Evolutionary conservation across 495 filamentous ascomycete species (phyloP).

Genomic region (Neurospora hispaniola): DNA sequence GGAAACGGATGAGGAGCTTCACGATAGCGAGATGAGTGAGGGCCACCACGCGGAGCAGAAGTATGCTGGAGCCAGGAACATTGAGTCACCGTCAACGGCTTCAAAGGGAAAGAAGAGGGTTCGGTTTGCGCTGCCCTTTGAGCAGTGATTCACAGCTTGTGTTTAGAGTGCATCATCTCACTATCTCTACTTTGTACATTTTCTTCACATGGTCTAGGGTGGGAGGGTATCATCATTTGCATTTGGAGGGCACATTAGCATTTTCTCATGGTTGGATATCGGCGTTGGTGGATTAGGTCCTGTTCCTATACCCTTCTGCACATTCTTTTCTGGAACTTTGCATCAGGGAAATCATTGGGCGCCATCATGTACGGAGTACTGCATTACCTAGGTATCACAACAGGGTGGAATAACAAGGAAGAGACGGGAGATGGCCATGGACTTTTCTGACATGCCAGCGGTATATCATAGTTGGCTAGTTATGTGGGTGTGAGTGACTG

Average conservation of each 20-base stretch:
- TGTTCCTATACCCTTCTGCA: not conserved
- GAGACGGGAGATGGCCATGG: not conserved
- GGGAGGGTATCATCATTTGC: not conserved
- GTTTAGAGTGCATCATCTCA: not conserved
- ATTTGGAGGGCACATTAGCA: not conserved
- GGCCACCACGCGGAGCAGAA: conserved; percentile 13
- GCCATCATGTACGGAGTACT: not conserved
- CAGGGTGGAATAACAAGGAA: not conserved
- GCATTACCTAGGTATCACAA: not conserved
- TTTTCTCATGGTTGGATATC: not conserved
- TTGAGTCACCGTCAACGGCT: conserved; percentile 28
- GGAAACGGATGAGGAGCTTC: conserved; percentile 32
- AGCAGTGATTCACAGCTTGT: conserved; percentile 5
- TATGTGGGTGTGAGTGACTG: not conserved
- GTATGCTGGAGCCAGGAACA: conserved; percentile 13
- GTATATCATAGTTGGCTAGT: not conserved
- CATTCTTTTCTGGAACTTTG: not conserved
- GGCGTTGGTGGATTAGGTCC: not conserved
- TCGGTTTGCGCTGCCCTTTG: conserved; percentile 36
- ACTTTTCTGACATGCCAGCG: not conserved
- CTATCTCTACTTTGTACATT: not conserved
- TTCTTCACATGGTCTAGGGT: not conserved
- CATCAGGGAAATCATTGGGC: not conserved
- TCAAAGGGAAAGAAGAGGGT: conserved; percentile 40
- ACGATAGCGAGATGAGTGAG: conserved; percentile 24